A percentile compares a stretch with the other conserved stretches of the same genome.
Conservation (phyloP, 805 yeast species). For the Myxozyma mucilagina region DNA sequence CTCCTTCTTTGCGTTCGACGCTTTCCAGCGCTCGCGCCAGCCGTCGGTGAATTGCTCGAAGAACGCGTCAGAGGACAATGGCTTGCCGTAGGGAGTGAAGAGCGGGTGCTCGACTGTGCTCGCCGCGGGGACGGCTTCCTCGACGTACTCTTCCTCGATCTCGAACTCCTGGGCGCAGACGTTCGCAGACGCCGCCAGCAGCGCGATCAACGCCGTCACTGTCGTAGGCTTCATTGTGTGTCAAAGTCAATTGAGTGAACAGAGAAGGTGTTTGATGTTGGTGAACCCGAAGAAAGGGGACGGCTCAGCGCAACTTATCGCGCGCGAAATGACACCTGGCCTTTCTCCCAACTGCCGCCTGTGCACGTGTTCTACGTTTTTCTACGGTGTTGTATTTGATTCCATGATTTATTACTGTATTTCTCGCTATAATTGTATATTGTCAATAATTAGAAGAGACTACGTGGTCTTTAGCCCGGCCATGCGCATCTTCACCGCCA, state of each 20-base stretch:
- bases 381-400: no score
- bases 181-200: slow-evolving; percentile 9
- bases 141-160: slow-evolving; percentile 14
- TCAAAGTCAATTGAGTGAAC: neutral
- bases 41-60: slow-evolving; percentile 47
- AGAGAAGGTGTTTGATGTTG: neutral
- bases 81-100: slow-evolving; percentile 14
- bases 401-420: neutral
- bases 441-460: no score
- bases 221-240: neutral
- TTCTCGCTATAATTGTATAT: neutral
- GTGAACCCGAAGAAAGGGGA: neutral
- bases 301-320: no score
- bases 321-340: no score
- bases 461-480: neutral
- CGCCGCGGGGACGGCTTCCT: slow-evolving; percentile 3
- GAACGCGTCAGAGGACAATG: slow-evolving; percentile 38
- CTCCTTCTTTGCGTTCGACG: slow-evolving; percentile 51
- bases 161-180: slow-evolving; percentile 21
- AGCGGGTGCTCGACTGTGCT: neutral
- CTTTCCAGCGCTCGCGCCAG: slow-evolving; percentile 51
- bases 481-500: slow-evolving; percentile 75
- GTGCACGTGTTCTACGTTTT: no score
- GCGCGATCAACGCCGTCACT: slow-evolving; percentile 1
- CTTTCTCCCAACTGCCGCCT: no score